Percentiles rank a stretch among this genome's conserved stretches.
phyloP scores from a whole-genome alignment of 2,329 filamentous ascomycete species.

The Dactylellina parvicollis region DNA sequence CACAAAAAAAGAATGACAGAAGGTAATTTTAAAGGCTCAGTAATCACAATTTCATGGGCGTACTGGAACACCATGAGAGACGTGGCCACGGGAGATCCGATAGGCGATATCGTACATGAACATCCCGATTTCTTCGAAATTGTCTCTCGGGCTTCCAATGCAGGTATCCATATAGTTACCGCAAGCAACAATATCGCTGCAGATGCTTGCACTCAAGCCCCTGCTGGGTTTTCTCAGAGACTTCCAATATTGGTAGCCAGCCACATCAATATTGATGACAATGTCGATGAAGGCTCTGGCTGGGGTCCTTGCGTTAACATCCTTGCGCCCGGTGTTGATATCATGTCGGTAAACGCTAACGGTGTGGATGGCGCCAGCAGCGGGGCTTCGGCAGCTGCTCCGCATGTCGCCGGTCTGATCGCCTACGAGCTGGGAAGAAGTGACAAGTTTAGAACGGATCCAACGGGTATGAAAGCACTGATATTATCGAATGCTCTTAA shows the following conservation, averaged over 20 bases:
- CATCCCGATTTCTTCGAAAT: not conserved
- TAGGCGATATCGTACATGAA: not conserved
- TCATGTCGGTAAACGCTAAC: not conserved
- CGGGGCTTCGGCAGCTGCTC: conserved; percentile 9
- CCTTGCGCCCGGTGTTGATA: conserved; percentile 33
- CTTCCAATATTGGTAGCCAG: conserved; percentile 10
- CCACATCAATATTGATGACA: conserved; percentile 4
- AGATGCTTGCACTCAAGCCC: conserved; percentile 9
- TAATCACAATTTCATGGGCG: conserved; percentile 20
- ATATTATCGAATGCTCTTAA: conserved; percentile 30
- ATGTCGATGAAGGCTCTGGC: conserved; percentile 1
- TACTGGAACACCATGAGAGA: not conserved
- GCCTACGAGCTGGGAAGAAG: conserved; percentile 17
- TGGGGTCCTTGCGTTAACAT: conserved; percentile 23
- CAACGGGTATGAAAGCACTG: conserved; percentile 10
- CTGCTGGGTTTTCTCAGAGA: conserved; percentile 2
- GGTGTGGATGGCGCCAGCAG: not conserved
- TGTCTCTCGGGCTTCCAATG: not conserved
- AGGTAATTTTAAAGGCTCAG: not conserved
- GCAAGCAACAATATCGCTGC: conserved; percentile 1
- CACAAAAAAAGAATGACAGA: conserved; percentile 62
- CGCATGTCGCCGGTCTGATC: conserved; percentile 14
- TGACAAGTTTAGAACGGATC: conserved; percentile 3
- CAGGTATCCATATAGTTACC: conserved; percentile 19
- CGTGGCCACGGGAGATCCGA: not conserved